phyloP scores from a whole-genome alignment of 1,139 yeast genomes.

The Entelexis sorbosivorans region DNA sequence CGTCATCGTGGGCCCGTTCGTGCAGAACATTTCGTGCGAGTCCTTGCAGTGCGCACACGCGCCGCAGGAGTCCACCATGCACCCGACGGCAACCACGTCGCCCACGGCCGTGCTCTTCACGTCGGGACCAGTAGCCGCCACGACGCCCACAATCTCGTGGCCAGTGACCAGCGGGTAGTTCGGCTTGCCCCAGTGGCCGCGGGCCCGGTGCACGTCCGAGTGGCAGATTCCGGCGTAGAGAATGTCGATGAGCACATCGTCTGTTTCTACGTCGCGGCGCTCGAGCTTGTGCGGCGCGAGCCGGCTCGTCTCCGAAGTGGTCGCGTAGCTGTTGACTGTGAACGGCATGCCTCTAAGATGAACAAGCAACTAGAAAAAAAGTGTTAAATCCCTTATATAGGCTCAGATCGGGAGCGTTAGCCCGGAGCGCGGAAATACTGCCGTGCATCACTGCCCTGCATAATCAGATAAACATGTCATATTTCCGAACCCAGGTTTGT shows the following conservation, averaged over 20 bases:
- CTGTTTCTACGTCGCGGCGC: conserved; percentile 18
- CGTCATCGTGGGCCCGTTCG: conserved; percentile 5
- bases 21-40: conserved; percentile 15
- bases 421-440: background rate
- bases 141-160: conserved; percentile 49
- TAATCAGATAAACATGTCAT: too few species aligned
- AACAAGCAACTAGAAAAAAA: too few species aligned
- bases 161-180: conserved; percentile 34
- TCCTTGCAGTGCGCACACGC: conserved; percentile 40
- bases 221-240: conserved; percentile 54
- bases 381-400: background rate
- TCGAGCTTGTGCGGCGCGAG: conserved; percentile 15
- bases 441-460: too few species aligned
- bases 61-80: conserved; percentile 40
- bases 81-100: conserved; percentile 55
- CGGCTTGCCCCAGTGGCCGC: conserved; percentile 35
- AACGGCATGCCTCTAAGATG: conserved; percentile 7
- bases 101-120: conserved; percentile 37
- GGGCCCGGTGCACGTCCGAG: conserved; percentile 41
- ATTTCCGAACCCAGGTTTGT: too few species aligned
- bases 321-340: conserved; percentile 14
- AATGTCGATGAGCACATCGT: conserved; percentile 38
- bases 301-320: background rate
- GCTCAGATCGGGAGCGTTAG: background rate
- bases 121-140: conserved; percentile 40